Conservation (phyloP, 441 rosid species). For the Syzygium syzygioides region DNA sequence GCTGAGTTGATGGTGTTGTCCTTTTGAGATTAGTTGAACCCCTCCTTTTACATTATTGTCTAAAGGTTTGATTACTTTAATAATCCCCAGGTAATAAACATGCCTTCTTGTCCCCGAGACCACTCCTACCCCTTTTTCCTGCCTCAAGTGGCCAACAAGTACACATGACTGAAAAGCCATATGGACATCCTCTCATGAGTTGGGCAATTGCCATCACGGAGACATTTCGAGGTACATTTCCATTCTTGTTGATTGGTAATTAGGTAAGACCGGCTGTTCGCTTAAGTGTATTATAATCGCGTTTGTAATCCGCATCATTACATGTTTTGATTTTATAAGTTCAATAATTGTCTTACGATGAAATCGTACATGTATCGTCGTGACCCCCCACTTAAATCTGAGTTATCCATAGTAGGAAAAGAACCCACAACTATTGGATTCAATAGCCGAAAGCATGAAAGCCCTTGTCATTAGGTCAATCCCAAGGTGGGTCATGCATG, state of each 20-base stretch:
- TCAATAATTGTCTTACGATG: not conserved
- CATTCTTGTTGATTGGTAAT: not conserved
- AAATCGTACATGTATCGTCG: not conserved
- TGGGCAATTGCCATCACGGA: not conserved
- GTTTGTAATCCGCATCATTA: not conserved
- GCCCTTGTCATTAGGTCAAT: not conserved
- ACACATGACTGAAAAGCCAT: constrained; percentile 9
- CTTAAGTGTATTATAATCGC: not conserved
- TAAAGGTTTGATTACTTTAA: constrained; percentile 12
- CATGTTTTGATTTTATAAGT: not conserved
- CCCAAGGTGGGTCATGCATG: not conserved
- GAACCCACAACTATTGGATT: not conserved
- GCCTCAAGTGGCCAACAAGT: constrained; percentile 50
- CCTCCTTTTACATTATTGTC: constrained; percentile 21
- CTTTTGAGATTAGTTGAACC: constrained; percentile 35
- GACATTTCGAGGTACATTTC: not conserved
- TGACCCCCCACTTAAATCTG: not conserved
- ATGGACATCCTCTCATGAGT: not conserved
- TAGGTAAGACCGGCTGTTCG: not conserved
- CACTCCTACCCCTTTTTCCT: constrained; percentile 2
- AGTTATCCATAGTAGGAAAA: not conserved
- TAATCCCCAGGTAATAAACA: constrained; percentile 6
- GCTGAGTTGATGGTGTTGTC: constrained; percentile 1
- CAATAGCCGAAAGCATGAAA: not conserved
- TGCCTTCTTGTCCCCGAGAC: constrained; percentile 27